Base-by-base conservation (phyloP, 108 stramenopile species). In the Skeletonema potamos region DNA sequence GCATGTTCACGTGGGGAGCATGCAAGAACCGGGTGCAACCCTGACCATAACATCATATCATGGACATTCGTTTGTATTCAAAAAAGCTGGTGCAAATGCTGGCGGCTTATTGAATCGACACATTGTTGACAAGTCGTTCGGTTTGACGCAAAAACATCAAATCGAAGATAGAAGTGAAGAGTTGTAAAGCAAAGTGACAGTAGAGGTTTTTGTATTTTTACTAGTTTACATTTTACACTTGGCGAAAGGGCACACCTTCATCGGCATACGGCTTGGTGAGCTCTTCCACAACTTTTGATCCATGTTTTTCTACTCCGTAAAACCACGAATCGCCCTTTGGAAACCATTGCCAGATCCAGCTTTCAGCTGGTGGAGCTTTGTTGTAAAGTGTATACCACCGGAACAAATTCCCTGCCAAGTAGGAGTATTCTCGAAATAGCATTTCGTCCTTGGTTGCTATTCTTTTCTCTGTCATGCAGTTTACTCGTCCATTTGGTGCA, bases 21-120 rank as follows among this genome's bases (percentile, higher is more conserved):
- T 86, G 68, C 56, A 48, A 2, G 54, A 29, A 13, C 11, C 28
- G 22, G 63, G 77, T 34, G 68, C 72, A 7, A 56, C 37, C 10
- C 37, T 86, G 5, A 41, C n/a, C n/a, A 46, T 86, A 48, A 77
- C 72, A 33, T 82, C 86, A 6, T 86, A 73, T 68, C 83, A 86
- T 62, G 83, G 83, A 34, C 86, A 86, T 69, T 58, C 58, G 32
- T 86, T 86, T 65, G 72, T 82, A 10, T 84, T 86, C 59, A 54
- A 58, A 32, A 74, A 80, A 1, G 26, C 9, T 20, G 33, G 59
- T 27, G 36, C 17, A 20, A 37, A 43, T 27, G 61, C 29, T 54
- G 73, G 73, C 2, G 70, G 36, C 37, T 37, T 60, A 46, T 17
- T 81, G 58, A 56, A 74, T 46, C 36, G 33, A 39, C 73, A 70